Evolutionary conservation across 2,329 filamentous ascomycete genomes (phyloP).

Genomic region (Lecanosticta acicola): DNA sequence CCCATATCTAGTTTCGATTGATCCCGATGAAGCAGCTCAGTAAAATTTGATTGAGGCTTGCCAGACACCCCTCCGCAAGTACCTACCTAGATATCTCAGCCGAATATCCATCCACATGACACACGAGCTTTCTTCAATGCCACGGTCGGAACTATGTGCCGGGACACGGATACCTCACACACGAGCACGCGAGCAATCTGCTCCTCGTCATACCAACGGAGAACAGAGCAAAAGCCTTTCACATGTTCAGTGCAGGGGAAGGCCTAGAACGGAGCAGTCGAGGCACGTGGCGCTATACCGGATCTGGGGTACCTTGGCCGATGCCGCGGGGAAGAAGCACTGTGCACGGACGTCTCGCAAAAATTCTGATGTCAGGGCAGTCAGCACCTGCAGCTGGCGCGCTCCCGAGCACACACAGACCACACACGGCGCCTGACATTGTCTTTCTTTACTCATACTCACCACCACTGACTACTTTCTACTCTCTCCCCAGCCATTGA

Average conservation of each 20-base stretch:
- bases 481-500: not conserved
- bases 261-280: too few species aligned
- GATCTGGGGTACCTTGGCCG: not conserved
- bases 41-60: not conserved
- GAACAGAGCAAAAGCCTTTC: too few species aligned
- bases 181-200: not conserved
- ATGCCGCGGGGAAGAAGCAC: not conserved
- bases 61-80: not conserved
- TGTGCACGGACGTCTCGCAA: not conserved
- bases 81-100: not conserved
- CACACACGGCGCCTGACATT: not conserved
- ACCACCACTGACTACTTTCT: too few species aligned
- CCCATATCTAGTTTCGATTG: not conserved
- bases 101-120: too few species aligned
- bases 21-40: not conserved
- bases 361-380: not conserved
- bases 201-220: not conserved
- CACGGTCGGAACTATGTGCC: too few species aligned
- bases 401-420: not conserved
- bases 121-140: too few species aligned
- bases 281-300: not conserved
- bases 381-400: not conserved
- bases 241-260: too few species aligned
- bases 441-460: too few species aligned
- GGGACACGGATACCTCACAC: too few species aligned